phyloP scores from a whole-genome alignment of 345 rosid species.

The Isatis tinctoria region DNA sequence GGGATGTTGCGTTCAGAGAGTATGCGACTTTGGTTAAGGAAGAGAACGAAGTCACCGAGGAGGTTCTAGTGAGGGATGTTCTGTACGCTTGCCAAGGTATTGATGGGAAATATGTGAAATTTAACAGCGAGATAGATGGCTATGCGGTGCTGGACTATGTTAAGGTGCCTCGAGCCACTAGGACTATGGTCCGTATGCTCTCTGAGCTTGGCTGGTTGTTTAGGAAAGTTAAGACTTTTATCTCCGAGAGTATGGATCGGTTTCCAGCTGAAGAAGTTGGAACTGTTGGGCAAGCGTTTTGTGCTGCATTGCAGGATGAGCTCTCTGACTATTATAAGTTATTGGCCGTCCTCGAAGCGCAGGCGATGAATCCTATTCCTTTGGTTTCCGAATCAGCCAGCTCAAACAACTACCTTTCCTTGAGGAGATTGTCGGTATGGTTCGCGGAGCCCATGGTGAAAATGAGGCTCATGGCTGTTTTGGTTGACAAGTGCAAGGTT shows the following conservation, averaged over 20 bases:
- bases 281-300: constrained; percentile 92
- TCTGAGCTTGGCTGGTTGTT: constrained; percentile 97
- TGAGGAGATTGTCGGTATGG: constrained; percentile 93
- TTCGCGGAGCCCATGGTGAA: constrained; percentile 89
- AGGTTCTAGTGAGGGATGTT: constrained; percentile 84
- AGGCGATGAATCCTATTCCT: constrained; percentile 91
- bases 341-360: constrained; percentile 84
- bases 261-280: constrained; percentile 85
- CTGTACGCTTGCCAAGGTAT: constrained; percentile 91
- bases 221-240: constrained; percentile 76
- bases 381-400: constrained; percentile 64
- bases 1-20: constrained; percentile 78
- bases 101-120: constrained; percentile 84
- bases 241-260: constrained; percentile 70
- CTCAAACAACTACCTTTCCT: constrained; percentile 65
- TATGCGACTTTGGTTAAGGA: constrained; percentile 62
- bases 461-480: constrained; percentile 97
- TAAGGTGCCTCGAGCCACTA: constrained; percentile 68
- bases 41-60: constrained; percentile 90
- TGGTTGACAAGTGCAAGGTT: constrained; percentile 89
- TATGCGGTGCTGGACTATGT: constrained; percentile 53
- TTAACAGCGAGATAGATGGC: constrained; percentile 59
- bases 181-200: constrained; percentile 70
- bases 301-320: constrained; percentile 94
- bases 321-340: constrained; percentile 81